Conservation (phyloP, 441 rosid species). For the Erodium trifolium region DNA sequence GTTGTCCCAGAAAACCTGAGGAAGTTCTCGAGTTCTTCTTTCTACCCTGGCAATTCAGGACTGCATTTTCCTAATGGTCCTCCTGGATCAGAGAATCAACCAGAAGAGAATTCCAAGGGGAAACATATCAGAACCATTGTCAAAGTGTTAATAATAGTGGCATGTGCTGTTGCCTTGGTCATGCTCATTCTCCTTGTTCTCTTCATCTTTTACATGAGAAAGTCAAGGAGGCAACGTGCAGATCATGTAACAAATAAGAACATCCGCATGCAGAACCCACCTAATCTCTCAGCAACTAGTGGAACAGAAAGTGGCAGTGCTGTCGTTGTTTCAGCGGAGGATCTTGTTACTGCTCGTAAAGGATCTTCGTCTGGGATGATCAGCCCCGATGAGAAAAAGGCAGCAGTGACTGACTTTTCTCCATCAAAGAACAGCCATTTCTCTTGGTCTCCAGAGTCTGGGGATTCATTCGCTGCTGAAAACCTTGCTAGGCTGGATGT, state of each 20-base stretch:
- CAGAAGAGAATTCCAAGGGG: slow-evolving; percentile 39
- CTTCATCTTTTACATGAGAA: slow-evolving; percentile 52
- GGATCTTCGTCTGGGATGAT: slow-evolving; percentile 77
- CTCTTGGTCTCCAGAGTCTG: slow-evolving; percentile 94
- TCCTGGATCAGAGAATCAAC: slow-evolving; percentile 35
- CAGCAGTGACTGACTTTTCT: slow-evolving; percentile 60
- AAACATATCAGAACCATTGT: slow-evolving; percentile 44
- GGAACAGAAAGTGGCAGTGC: slow-evolving; percentile 54
- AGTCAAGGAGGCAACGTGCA: slow-evolving; percentile 43
- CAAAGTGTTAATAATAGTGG: slow-evolving; percentile 60
- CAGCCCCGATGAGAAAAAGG: slow-evolving; percentile 72
- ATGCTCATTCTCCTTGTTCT: slow-evolving; percentile 70
- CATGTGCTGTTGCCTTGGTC: slow-evolving; percentile 63
- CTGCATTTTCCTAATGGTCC: slow-evolving; percentile 56
- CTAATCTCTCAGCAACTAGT: slow-evolving; percentile 42
- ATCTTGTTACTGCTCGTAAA: slow-evolving; percentile 66
- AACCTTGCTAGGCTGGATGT: slow-evolving; percentile 77
- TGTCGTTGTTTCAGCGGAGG: slow-evolving; percentile 75
- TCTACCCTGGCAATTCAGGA: slow-evolving; percentile 66
- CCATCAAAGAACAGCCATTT: slow-evolving; percentile 68
- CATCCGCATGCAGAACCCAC: slow-evolving; percentile 31
- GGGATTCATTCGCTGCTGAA: slow-evolving; percentile 81
- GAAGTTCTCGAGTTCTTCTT: slow-evolving; percentile 65
- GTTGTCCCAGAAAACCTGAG: slow-evolving; percentile 76
- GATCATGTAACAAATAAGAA: slow-evolving; percentile 42